Evolutionary conservation across 192 early-diverging fungal genomes (phyloP).

Genomic region (Podila verticillata): DNA sequence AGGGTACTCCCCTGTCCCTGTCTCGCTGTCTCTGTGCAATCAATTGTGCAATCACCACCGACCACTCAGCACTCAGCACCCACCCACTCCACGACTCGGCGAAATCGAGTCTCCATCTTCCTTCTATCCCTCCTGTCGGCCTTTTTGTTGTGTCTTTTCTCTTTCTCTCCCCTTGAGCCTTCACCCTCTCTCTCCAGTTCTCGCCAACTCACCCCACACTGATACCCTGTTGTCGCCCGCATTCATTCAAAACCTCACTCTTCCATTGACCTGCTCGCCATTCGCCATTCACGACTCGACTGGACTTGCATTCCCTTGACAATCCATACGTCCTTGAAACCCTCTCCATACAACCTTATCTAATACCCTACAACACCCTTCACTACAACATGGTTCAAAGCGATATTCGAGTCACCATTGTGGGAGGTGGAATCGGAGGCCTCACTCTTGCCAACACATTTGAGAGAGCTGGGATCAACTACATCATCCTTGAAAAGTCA

Average conservation of each 20-base stretch:
- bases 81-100: too few species aligned
- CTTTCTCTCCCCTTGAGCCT: neutral
- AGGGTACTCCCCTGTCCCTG: too few species aligned
- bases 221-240: neutral
- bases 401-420: slow-evolving; percentile 36
- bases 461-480: slow-evolving; percentile 29
- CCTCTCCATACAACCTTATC: too few species aligned
- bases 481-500: slow-evolving; percentile 28
- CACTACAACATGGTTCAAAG: slow-evolving; percentile 13
- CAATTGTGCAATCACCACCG: too few species aligned
- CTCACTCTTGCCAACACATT: slow-evolving; percentile 20
- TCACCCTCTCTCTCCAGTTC: neutral
- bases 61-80: too few species aligned
- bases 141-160: neutral
- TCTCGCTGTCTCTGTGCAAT: too few species aligned
- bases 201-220: neutral
- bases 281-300: too few species aligned
- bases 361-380: slow-evolving; percentile 2
- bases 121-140: too few species aligned
- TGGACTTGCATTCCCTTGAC: too few species aligned
- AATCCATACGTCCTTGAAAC: neutral
- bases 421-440: slow-evolving; percentile 3
- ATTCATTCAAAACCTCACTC: slow-evolving; percentile 13
- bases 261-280: too few species aligned
- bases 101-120: too few species aligned